A percentile compares a stretch with the other conserved stretches of the same genome.
Evolutionary conservation across 768 basidiomycete species (phyloP).

Genomic region (Lyophyllum atratum): DNA sequence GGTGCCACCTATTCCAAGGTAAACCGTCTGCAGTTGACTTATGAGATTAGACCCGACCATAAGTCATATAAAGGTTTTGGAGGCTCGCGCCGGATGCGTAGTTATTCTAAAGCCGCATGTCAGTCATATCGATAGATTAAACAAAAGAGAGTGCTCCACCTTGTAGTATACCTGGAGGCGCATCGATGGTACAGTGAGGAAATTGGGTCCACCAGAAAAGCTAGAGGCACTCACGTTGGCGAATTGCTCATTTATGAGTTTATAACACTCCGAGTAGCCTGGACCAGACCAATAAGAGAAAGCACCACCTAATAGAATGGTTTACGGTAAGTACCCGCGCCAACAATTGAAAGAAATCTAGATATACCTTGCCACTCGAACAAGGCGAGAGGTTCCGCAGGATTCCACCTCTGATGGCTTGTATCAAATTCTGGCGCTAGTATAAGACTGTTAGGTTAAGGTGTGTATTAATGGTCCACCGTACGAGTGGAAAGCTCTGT

Average conservation of each 20-base stretch:
- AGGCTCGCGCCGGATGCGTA: conserved; percentile 34
- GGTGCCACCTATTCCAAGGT: conserved; percentile 27
- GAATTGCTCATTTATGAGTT: conserved; percentile 39
- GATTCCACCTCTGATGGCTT: conserved; percentile 32
- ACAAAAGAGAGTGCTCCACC: conserved; percentile 11
- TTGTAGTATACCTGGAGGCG: conserved; percentile 32
- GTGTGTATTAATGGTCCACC: too few relatives aligned
- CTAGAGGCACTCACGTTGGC: conserved; percentile 28
- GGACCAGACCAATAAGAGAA: conserved; percentile 42
- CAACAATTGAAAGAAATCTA: too few relatives aligned
- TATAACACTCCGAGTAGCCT: conserved; percentile 33
- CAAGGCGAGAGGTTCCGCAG: conserved; percentile 36
- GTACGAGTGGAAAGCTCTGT: conserved; percentile 36
- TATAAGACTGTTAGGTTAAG: too few relatives aligned
- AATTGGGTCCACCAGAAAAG: not conserved
- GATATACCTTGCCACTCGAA: conserved; percentile 38
- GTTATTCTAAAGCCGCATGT: conserved; percentile 27
- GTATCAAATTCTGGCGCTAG: conserved; percentile 32
- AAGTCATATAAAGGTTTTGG: conserved; percentile 40
- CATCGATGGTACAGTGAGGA: not conserved
- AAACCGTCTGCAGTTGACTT: not conserved
- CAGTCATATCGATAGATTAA: not conserved
- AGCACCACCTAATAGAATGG: conserved; percentile 25
- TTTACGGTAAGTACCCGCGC: not conserved
- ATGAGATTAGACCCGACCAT: conserved; percentile 22